A percentile compares a stretch with the other conserved stretches of the same genome.
These are phyloP conservation scores for Beta lomatogona DNA, from an alignment of 179 eudicot species.

Conservation along the genomic window DNA sequence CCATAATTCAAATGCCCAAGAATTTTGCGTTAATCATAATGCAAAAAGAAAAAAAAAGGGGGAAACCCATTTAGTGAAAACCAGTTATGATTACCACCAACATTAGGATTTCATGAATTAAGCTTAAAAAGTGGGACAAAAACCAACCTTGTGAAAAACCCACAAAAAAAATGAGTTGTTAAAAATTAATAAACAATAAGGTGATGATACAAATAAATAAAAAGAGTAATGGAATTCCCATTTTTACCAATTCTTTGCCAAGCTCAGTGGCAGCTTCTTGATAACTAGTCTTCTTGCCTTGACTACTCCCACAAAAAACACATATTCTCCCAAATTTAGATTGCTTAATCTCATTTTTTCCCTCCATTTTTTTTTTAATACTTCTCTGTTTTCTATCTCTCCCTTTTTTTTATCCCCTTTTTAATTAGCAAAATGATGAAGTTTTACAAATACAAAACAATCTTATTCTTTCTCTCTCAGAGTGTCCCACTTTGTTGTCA, in stretches of 20 bases:
- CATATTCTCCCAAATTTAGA: constrained; percentile 75
- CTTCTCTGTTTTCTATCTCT: background rate
- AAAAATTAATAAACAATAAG: background rate
- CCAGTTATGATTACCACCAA: too few species aligned
- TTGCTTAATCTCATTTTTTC: constrained; percentile 17
- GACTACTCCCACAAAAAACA: constrained; percentile 93
- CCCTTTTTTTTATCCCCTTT: background rate
- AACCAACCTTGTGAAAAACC: background rate
- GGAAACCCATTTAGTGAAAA: too few species aligned
- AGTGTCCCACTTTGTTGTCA: constrained; percentile 12
- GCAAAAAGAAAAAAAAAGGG: too few species aligned
- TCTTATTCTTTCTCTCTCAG: too few species aligned
- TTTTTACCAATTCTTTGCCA: constrained; percentile 67
- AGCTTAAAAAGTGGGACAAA: background rate
- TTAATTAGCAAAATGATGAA: background rate
- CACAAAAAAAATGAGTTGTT: background rate
- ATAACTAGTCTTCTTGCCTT: constrained; percentile 77
- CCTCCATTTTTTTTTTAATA: constrained; percentile 5
- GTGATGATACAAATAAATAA: background rate
- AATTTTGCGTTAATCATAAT: too few species aligned
- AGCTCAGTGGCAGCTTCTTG: constrained; percentile 84
- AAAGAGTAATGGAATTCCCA: background rate
- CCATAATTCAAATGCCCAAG: too few species aligned
- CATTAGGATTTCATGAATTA: too few species aligned
- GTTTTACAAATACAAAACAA: background rate